phyloP scores from a whole-genome alignment of 2,329 filamentous ascomycete genomes.

The Lasiodiplodia citricola region DNA sequence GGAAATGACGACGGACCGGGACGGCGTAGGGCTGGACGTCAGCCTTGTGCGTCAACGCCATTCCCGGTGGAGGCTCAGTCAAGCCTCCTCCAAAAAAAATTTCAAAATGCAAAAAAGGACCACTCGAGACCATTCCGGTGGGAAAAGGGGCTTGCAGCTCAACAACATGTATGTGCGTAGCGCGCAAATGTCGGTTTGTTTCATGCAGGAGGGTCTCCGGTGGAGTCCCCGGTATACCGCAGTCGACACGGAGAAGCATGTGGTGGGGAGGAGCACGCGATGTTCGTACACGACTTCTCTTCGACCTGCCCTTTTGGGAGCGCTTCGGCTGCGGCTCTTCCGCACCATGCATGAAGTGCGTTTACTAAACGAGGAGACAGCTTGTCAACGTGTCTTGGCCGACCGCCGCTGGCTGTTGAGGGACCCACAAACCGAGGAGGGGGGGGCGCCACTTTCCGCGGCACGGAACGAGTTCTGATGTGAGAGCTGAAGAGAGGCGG shows the following conservation, averaged over 20 bases:
- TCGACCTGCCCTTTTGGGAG: not conserved
- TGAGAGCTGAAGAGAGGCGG: too few relatives aligned
- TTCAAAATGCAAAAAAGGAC: not conserved
- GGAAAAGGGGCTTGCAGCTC: too few relatives aligned
- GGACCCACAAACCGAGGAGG: too few relatives aligned
- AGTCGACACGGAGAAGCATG: not conserved
- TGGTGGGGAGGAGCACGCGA: not conserved
- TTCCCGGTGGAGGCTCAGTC: not conserved
- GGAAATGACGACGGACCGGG: not conserved
- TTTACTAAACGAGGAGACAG: not conserved
- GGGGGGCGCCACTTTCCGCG: too few relatives aligned
- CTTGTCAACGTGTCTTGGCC: not conserved
- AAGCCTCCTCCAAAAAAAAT: not conserved
- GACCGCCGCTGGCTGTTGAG: too few relatives aligned
- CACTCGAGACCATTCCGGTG: not conserved
- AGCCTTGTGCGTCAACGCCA: not conserved
- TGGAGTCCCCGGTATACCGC: not conserved
- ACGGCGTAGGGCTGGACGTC: constrained; percentile 1
- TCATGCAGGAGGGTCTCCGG: not conserved
- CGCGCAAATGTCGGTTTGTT: too few relatives aligned
- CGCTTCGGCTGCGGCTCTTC: not conserved
- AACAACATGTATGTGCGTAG: too few relatives aligned
- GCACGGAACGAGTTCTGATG: too few relatives aligned
- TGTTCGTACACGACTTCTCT: not conserved
- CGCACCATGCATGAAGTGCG: not conserved